Evolutionary conservation across 345 rosid species (phyloP), one percentile per base, ranked within the genome.

Genomic region (Gossypium anomalum): DNA sequence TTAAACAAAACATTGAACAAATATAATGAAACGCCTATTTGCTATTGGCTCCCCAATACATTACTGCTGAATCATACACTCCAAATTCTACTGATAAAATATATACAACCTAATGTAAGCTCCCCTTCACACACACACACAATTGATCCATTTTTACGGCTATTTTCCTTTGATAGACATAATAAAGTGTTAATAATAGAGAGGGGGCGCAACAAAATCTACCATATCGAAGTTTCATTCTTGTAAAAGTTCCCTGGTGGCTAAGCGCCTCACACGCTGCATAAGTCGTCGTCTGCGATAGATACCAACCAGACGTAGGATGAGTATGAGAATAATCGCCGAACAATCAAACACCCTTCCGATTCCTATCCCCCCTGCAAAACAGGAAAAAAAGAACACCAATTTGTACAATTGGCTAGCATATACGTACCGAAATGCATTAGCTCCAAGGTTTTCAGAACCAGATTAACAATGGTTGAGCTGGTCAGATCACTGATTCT

Each of bases 221-320:
- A 57, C 61, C 29, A 44, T 13, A 0, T 27, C 10, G 47, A 69
- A 51, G 23, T 69, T 85, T 34, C 81, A 83, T 62, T 85, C 85
- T 11, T 75, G 75, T 23, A 76, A 76, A 70, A 78, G 75, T 66
- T 85, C 85, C 41, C 76, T 77, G 38, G 86, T 85, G n/a, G 84
- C 91, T 79, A 87, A 53, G 44, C 73, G 79, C 80, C 97, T 87
- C 58, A 86, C 90, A 17, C 86, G 91, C 78, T 81, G 90, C 71
- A 81, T 76, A 34, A 86, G 87, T 25, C 86, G 86, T n/a, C 87
- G 75, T 64, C 89, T 84, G 57, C 80, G 84, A 70, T 77, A 85
- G 2, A 85, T 71, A 75, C 97, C 93, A 7, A 88, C 79, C 76
- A 90, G 56, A 60, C 93, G 92, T 43, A 93, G 89, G 75, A 86